Percentiles rank a stretch among this genome's conserved stretches.
Conservation (phyloP, 495 filamentous ascomycete genomes). For the Podospora didyma region DNA sequence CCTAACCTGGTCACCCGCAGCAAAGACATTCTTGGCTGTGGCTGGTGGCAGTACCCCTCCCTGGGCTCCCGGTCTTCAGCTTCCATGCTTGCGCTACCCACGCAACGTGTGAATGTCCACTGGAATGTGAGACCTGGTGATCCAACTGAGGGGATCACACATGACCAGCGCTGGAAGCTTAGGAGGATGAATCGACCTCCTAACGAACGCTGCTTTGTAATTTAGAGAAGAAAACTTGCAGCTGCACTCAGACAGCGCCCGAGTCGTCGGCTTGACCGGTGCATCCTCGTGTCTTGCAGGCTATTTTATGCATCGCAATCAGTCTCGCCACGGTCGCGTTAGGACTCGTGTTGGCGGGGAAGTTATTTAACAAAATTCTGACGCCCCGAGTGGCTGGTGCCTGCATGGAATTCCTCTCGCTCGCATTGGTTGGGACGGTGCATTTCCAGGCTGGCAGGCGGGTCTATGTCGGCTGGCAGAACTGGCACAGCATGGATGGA, state of each 20-base stretch:
- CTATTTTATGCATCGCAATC: not conserved
- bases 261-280: no score
- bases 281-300: no score
- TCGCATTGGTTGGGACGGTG: not conserved
- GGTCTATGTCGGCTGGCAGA: not conserved
- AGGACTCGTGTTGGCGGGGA: not conserved
- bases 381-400: not conserved
- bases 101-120: no score
- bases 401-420: not conserved
- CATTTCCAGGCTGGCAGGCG: no score
- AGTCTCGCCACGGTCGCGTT: not conserved
- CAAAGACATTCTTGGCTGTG: not conserved
- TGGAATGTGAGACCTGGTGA: no score
- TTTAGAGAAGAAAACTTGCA: no score
- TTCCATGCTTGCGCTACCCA: not conserved
- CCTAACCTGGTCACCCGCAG: not conserved
- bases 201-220: no score
- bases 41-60: not conserved
- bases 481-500: not conserved
- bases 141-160: no score
- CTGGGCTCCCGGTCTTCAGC: not conserved
- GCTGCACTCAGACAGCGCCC: no score
- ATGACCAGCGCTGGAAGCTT: no score
- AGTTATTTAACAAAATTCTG: not conserved
- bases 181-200: no score